Evolutionary conservation across 164 flowering plant species (phyloP), one percentile per base, ranked within the genome.

Genomic region (Stephania cephalantha): DNA sequence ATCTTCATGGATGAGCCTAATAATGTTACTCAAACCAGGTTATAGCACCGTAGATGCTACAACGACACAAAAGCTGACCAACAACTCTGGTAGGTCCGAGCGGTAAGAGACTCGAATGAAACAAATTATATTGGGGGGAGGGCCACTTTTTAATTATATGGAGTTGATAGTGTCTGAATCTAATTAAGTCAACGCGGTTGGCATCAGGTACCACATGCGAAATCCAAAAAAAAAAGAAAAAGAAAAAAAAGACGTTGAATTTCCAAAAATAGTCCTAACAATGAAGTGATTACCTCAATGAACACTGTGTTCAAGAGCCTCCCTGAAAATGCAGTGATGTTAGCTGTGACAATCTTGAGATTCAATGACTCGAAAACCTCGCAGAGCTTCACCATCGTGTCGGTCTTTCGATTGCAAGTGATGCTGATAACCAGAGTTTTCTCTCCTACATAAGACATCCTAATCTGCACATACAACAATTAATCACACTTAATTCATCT

Each of bases 341-440:
- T 92, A 46, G 89, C 86, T 0, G 98, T 88, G 20, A 90, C 83
- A 74, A 92, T 82, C 64, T 87, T 90, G 61, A 94, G 91, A 83
- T 89, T 85, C 83, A 94, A 78, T 46, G 94, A 86, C 72, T 92
- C 94, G 72, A 92, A 90, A 10, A 84, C 86, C 68, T 90, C 87
- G 61, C 94, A 91, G 5, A 94, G 85, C 81, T 83, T 91, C 17
- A 88, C 89, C 89, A 94, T 87, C 35, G 95, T 90, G 77, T 90
- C 98, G 17, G 78, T 81, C 79, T 85, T 90, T 76, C 86, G 89
- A 50, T 81, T 83, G 71, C 95, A 94, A 46, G 91, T 85, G 64
- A 91, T 58, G 82, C 91, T 91, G 71, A 92, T 86, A 46, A 89
- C 84, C 75, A 87, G 70, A 2, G 86, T 86, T 77, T 77, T 87